Conservation (phyloP, 345 rosid species). For the Corchorus capsularis region DNA sequence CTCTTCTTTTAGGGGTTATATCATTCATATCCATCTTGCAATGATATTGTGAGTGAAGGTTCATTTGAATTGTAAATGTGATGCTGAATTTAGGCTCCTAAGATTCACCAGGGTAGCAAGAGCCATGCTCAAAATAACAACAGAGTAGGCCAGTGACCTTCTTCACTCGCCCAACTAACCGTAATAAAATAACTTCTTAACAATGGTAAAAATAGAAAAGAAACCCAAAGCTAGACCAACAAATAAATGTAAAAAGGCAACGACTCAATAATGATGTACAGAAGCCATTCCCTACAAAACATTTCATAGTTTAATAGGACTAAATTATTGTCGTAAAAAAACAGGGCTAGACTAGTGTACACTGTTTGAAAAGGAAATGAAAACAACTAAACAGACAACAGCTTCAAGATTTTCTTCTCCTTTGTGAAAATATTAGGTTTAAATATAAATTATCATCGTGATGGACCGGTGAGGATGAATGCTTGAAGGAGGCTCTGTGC, state of each 20-base stretch:
- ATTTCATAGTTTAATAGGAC: background rate
- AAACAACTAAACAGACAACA: conserved; percentile 5
- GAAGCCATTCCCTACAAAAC: background rate
- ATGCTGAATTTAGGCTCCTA: background rate
- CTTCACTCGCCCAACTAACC: background rate
- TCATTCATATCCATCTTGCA: background rate
- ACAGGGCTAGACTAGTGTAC: conserved; percentile 9
- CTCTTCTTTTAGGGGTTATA: background rate
- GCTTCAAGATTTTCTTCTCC: conserved; percentile 20
- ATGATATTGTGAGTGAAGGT: background rate
- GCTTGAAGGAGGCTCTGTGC: conserved; percentile 98
- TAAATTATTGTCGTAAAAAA: background rate
- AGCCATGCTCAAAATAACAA: background rate
- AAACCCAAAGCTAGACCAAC: conserved; percentile 3
- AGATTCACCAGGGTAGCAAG: background rate
- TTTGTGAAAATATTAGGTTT: conserved; percentile 8
- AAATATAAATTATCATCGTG: conserved; percentile 26
- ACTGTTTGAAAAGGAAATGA: background rate
- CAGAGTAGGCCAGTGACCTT: background rate
- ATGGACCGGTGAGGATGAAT: conserved; percentile 77
- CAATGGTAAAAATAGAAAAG: background rate
- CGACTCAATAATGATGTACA: background rate
- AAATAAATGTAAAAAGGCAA: background rate
- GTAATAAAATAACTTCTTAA: background rate
- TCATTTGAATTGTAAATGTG: background rate